Conservation (phyloP, 805 yeast species). For the Pichia gijzeniarum region DNA sequence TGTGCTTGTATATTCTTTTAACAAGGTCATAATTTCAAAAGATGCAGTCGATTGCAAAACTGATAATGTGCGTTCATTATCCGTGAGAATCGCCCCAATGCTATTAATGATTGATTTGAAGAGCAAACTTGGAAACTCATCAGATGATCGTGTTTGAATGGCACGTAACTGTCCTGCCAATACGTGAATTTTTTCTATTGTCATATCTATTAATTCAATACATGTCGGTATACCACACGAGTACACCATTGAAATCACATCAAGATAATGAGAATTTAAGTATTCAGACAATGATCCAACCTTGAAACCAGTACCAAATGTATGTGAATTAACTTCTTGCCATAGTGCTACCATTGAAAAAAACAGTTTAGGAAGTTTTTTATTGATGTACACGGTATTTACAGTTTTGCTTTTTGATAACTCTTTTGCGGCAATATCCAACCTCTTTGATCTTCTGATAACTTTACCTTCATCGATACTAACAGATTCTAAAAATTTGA, state of each 20-base stretch:
- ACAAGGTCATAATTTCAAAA: neutral
- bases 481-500: conserved; percentile 23
- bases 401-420: conserved; percentile 16
- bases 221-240: conserved; percentile 54
- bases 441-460: conserved; percentile 35
- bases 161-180: conserved; percentile 11
- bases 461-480: conserved; percentile 32
- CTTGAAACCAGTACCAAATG: conserved; percentile 33
- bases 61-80: conserved; percentile 9
- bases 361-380: conserved; percentile 36
- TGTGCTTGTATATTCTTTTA: conserved; percentile 1
- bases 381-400: conserved; percentile 32
- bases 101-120: conserved; percentile 13
- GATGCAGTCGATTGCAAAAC: conserved; percentile 1
- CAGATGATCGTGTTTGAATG: neutral
- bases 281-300: conserved; percentile 50
- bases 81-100: conserved; percentile 1
- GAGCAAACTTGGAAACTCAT: conserved; percentile 8
- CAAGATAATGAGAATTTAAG: conserved; percentile 50
- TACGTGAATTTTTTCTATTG: conserved; percentile 41
- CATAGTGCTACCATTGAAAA: conserved; percentile 51
- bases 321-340: conserved; percentile 32
- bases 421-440: conserved; percentile 16
- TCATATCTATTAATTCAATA: conserved; percentile 48
- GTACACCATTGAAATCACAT: conserved; percentile 50